phyloP scores from a whole-genome alignment of 2,329 filamentous ascomycete species.

The Aspergillus tubingensis region DNA sequence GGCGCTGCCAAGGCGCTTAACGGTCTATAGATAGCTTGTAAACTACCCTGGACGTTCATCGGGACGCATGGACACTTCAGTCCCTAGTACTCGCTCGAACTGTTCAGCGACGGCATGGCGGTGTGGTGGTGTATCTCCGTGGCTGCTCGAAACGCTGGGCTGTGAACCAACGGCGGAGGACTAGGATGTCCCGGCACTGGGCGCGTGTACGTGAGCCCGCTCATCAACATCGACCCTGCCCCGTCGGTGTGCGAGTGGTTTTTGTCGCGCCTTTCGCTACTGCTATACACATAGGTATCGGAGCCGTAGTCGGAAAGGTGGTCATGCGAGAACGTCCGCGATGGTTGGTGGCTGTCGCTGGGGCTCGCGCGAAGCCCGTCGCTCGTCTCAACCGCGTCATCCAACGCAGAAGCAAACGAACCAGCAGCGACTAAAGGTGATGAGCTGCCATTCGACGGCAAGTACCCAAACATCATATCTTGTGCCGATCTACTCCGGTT shows the following conservation, averaged over 20 bases:
- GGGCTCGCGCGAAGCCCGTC: constrained; percentile 22
- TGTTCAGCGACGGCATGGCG: background rate
- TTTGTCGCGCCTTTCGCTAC: constrained; percentile 32
- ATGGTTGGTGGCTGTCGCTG: constrained; percentile 13
- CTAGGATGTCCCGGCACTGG: constrained; percentile 19
- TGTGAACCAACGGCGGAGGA: background rate
- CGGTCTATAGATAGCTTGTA: background rate
- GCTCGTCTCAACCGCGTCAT: constrained; percentile 21
- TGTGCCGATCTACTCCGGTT: constrained; percentile 27
- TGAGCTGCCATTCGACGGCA: constrained; percentile 25
- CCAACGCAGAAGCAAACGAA: constrained; percentile 19
- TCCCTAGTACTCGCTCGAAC: background rate
- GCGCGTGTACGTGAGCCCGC: constrained; percentile 44
- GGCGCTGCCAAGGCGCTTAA: background rate
- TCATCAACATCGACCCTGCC: constrained; percentile 39
- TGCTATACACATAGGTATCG: constrained; percentile 44
- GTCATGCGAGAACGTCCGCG: constrained; percentile 25
- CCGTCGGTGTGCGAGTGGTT: constrained; percentile 27
- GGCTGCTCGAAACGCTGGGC: constrained; percentile 18
- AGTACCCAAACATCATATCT: constrained; percentile 34
- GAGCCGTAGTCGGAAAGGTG: constrained; percentile 33
- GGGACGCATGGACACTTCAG: background rate
- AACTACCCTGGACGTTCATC: background rate
- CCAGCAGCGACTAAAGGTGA: constrained; percentile 15
- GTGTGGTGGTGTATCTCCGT: constrained; percentile 15